Evolutionary conservation across 495 filamentous ascomycete species (phyloP), one percentile per base, ranked within the genome.

Genomic region (Aspergillus bertholletiae): DNA sequence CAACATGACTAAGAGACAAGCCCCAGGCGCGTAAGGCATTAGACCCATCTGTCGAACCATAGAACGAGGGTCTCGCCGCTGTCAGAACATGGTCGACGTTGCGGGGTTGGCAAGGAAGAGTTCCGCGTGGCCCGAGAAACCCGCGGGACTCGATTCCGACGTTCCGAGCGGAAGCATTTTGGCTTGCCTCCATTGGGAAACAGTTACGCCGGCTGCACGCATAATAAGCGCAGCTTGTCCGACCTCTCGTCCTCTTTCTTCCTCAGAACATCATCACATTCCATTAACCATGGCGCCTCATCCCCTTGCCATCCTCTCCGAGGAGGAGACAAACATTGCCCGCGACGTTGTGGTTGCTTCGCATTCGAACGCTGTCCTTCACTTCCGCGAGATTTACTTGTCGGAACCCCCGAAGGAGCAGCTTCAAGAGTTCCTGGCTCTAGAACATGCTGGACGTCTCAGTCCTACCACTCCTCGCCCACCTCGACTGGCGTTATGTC

Each of bases 401-500:
- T 67, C 76, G n/a, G 79, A 82, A 55, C 78, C 79, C 7, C 67
- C 71, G 12, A 82, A 82, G 52, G 63, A 64, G 5, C 66, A 77
- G 39, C 66, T 82, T 7, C 65, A 70, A 26, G 64, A 70, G 9
- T 82, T 76, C 44, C 72, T 82, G 3, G 74, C 75, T 0, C 56
- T 79, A 8, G 79, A 82, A 57, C 76, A 81, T 58, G 64, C 75
- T 3, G 77, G 76, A 11, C 68, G 67, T 3, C 57, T 79, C 46
- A 76, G 70, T 34, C 72, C 77, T 32, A 74, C 70, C 0, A 74
- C 73, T 0, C 75, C 73, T 12, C 68, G 74, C 0, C 86, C 85
- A 6, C 72, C 78, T 5, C 79, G 86, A 45, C 66, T 83, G 35
- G 85, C 86, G n/a, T 73, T 78, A 44, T 78, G 84, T 20, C 73